Percentiles rank a stretch among this genome's conserved stretches.
Evolutionary conservation across 805 yeast genomes (phyloP).

Genomic region (Schwanniomyces occidentalis): DNA sequence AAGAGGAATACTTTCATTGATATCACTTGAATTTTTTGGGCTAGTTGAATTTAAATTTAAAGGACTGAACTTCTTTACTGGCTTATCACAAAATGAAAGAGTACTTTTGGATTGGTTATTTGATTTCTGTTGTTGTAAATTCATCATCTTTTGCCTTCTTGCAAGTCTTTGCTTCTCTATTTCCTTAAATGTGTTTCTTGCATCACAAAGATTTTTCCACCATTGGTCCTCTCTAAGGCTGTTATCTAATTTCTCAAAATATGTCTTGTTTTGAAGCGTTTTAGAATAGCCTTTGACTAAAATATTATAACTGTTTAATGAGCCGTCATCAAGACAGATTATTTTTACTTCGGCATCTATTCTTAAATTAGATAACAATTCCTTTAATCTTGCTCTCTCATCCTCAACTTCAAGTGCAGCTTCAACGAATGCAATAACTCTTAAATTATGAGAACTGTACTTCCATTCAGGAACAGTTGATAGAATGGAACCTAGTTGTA

Average conservation of each 20-base stretch:
- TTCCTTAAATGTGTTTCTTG: slow-evolving; percentile 47
- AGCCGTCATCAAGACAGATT: slow-evolving; percentile 60
- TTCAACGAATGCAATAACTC: slow-evolving; percentile 93
- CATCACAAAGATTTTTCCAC: slow-evolving; percentile 74
- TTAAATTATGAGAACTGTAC: slow-evolving; percentile 57
- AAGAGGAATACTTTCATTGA: slow-evolving; percentile 5
- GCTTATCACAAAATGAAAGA: not conserved
- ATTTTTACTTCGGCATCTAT: slow-evolving; percentile 83
- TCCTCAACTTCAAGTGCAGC: slow-evolving; percentile 64
- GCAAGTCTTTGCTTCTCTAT: slow-evolving; percentile 33
- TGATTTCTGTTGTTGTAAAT: slow-evolving; percentile 1
- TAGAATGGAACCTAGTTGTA: slow-evolving; percentile 91
- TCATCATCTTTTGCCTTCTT: slow-evolving; percentile 7
- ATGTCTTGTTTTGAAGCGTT: slow-evolving; percentile 23
- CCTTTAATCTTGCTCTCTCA: slow-evolving; percentile 62
- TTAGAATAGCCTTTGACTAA: slow-evolving; percentile 67
- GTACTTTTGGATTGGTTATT: not conserved
- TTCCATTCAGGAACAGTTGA: slow-evolving; percentile 95
- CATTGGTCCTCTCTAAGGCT: slow-evolving; percentile 67
- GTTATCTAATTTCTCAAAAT: slow-evolving; percentile 47
- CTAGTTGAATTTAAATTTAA: slow-evolving; percentile 21
- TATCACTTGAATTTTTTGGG: slow-evolving; percentile 13
- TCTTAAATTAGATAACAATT: slow-evolving; percentile 71
- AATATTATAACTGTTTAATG: slow-evolving; percentile 64
- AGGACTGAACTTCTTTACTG: slow-evolving; percentile 24